Base-by-base conservation (phyloP, 2,329 filamentous ascomycete species). In the Penicillium digitatum region DNA sequence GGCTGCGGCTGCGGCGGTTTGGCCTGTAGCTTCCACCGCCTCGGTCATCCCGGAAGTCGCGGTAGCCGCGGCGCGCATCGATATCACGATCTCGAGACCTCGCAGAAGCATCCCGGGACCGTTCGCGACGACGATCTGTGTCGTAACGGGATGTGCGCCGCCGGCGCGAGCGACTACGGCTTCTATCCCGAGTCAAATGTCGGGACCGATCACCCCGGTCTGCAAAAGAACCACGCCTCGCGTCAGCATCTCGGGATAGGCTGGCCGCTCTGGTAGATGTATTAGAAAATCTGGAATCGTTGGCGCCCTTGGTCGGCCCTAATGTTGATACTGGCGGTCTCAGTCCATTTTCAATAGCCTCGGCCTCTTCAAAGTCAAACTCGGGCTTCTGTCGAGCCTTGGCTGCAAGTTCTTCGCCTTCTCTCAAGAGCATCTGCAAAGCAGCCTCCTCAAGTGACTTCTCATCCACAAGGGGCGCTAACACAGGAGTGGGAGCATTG, bases 391-490 rank as follows among this genome's bases (percentile, higher is more conserved):
- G 74, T 35, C 73, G 72, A 3, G 77, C 74, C 62, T 81, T 82
- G 24, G 79, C 79, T 9, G 80, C 78, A 57, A 81, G 73, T 59
- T 80, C 76, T 61, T 82, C 77, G 45, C 81, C 79, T 67, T 84
- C 82, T 60, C 75, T 77, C 22, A 84, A 63, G 11, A 84, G 72
- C 57, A 79, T 66, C 54, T 82, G 76, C 49, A 84, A 70, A 11
- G 82, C 82, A 35, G 79, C 74, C 58, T 81, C 78, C 62, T 84
- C 81, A 43, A 84, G 66, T 18, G 79, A 76, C 66, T 83, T 82
- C 55, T 83, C 80, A 54, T 78, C 76, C 46, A 81, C 76, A 10
- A 71, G 70, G 3, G 62, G 52, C 27, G 57, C 54, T 39, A 64
- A 59, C 3, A 68, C 63, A n/a, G 66, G 66, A 3, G 69, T 69